Base-by-base conservation (phyloP, 768 basidiomycete genomes). In the Rhodotorula babjevae region DNA sequence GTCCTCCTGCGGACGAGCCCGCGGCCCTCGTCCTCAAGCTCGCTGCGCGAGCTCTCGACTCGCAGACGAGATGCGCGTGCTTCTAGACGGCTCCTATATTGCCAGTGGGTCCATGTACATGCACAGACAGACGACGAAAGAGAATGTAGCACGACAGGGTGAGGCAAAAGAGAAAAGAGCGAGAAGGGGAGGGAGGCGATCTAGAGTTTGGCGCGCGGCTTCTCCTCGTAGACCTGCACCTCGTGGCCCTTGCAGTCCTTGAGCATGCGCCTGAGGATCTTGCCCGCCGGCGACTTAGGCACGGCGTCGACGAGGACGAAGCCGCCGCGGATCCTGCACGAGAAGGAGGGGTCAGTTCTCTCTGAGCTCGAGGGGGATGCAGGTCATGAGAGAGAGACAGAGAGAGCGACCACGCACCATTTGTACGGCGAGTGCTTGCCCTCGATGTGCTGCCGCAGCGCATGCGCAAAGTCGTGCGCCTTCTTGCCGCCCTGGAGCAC, bases 381-480 rank as follows among this genome's bases (percentile, higher is more conserved):
- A n/a, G n/a, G n/a, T n/a, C n/a, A n/a, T n/a, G 29, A 53, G 18
- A 42, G 11, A 5, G n/a, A 27, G 44, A 61, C n/a, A 10, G 36
- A 15, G 15, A 3, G 9, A 9, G 9, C 5, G 2, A 27, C 3
- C 11, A 46, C 66, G 25, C 33, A 58, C 78, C 78, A 79, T 65
- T 79, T 79, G 72, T 79, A 79, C n/a, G 78, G 67, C 9, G 75
- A 71, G 21, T 67, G 65, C 60, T 77, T 76, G 16, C 23, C 46
- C 67, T 78, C 78, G 53, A 79, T 67, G 46, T 74, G 69, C 56
- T 72, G 60, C 19, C 72, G 46, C 11, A 79, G 42, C 29, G 65
- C 65, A 9, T 63, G 65, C 2, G 77, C 79, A 47, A 79, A 77
- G 27, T 56, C 52, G 0, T 46, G 33, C 1, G 73, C 73, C 56